Percentiles rank a stretch among this genome's conserved stretches.
Evolutionary conservation across 2,329 filamentous ascomycete species (phyloP).

Genomic region (Fusarium heterosporum): DNA sequence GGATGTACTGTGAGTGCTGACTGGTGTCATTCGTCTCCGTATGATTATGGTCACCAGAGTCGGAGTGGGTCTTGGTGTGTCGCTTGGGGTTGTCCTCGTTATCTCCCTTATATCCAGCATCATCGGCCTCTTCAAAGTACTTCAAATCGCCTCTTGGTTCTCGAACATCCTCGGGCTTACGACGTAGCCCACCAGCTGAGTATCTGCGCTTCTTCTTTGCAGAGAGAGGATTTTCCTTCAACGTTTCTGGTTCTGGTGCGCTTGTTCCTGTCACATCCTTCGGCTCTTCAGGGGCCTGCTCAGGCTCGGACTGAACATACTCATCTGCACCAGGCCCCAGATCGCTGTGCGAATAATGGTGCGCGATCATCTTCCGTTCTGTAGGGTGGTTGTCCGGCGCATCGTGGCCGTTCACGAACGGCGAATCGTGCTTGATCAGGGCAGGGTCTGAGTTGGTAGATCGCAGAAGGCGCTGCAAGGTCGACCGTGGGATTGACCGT

Average conservation of each 20-base stretch:
- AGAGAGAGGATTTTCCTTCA: slow-evolving; percentile 56
- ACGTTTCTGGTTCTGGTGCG: slow-evolving; percentile 70
- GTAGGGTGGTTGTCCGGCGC: not conserved
- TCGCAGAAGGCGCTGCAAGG: slow-evolving; percentile 59
- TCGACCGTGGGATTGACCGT: slow-evolving; percentile 70
- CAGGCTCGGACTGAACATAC: slow-evolving; percentile 49
- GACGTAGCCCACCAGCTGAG: slow-evolving; percentile 84
- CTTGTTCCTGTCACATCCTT: slow-evolving; percentile 73
- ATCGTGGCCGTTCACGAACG: slow-evolving; percentile 22
- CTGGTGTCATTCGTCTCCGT: slow-evolving; percentile 29
- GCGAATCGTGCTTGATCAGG: slow-evolving; percentile 44
- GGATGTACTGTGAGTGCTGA: slow-evolving; percentile 10
- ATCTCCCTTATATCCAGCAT: slow-evolving; percentile 81
- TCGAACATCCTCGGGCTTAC: slow-evolving; percentile 78
- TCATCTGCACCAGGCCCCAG: slow-evolving; percentile 46
- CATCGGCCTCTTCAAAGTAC: slow-evolving; percentile 90
- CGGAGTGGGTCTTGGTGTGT: slow-evolving; percentile 10
- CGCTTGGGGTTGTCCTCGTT: slow-evolving; percentile 37
- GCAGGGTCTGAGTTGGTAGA: slow-evolving; percentile 60
- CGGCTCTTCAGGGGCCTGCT: slow-evolving; percentile 52
- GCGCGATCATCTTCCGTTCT: slow-evolving; percentile 24
- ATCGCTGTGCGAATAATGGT: slow-evolving; percentile 52
- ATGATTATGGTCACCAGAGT: slow-evolving; percentile 7
- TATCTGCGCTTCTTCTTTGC: slow-evolving; percentile 76
- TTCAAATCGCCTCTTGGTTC: slow-evolving; percentile 82